Evolutionary conservation across 768 basidiomycete species (phyloP), one percentile per base, ranked within the genome.

Genomic region (Phlegmacium glaucopus): DNA sequence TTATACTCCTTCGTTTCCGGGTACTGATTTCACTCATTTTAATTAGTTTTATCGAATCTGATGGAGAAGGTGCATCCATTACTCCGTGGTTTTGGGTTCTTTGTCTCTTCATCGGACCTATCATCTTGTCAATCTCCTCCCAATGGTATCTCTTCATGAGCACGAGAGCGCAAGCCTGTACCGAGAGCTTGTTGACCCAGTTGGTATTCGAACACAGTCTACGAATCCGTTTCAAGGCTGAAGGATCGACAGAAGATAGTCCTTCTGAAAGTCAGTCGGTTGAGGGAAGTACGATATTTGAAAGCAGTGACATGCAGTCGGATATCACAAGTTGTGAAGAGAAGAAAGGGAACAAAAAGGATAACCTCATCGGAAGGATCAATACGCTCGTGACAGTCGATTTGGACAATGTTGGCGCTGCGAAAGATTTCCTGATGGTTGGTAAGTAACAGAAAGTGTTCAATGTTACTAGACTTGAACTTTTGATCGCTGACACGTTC

Each of bases 321-420:
- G 39, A 17, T 12, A 25, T 6, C 9, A 40, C 39, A 5, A 17
- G 17, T 12, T 12, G 51, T 7, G 48, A 51, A 38, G 36, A 35
- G 12, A 44, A 48, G 38, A 45, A 42, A 25, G 42, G 15, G 5
- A 52, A 42, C 3, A 69, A 67, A 40, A 63, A 67, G 13, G 68
- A 67, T 16, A 81, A 82, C 55, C 64, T 87, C 12, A 76, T 82
- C 36, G 88, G 89, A 7, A 86, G 80, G 57, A 82, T 90, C 58
- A 90, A 85, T 61, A 90, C 87, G 42, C 66, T 90, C 4, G 78
- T 87, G 38, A 80, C 86, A 4, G 80, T 82, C 4, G 88, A 90
- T 63, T 40, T 74, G 44, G 56, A 53, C 18, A 68, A 65, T 45
- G 71, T 77, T 37, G 59, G 57, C 9, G 58, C 56, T 18, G 63